These are phyloP conservation scores for Scenedesmus sp. DNA, from an alignment of 163 green algal species.

Conservation along the genomic window DNA sequence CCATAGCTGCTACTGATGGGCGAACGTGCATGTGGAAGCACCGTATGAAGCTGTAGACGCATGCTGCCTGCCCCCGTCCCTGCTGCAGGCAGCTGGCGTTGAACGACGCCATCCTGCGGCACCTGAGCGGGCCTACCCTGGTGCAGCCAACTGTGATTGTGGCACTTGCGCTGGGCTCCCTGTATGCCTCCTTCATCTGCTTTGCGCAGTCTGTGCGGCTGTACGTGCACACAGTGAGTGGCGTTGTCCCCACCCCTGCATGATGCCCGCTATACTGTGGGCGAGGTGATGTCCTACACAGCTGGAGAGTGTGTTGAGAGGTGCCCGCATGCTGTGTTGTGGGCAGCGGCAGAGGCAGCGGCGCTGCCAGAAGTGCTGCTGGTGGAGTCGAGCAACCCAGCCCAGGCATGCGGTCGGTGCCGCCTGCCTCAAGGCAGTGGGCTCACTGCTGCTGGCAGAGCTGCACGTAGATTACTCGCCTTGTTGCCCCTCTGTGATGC, in stretches of 20 bases:
- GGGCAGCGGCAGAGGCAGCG: no score
- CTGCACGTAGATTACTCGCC: no score
- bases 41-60: not conserved
- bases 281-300: not conserved
- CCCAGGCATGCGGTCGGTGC: not conserved
- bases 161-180: conserved; percentile 19
- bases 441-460: not conserved
- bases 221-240: conserved; percentile 42
- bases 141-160: conserved; percentile 26
- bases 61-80: not conserved
- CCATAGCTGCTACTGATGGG: not conserved
- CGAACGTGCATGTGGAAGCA: not conserved
- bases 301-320: not conserved
- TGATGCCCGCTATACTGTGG: not conserved
- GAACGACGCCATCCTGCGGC: conserved; percentile 33
- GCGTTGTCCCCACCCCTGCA: not conserved
- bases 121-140: conserved; percentile 19
- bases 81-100: not conserved
- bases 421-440: no score
- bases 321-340: no score
- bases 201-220: conserved; percentile 52
- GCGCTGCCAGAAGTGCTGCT: no score
- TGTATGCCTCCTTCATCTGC: conserved; percentile 49
- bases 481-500: not conserved
- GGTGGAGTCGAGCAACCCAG: not conserved